Evolutionary conservation across 371 early-diverging fungal genomes (phyloP), one percentile per base, ranked within the genome.

Genomic region (Spraguea lophii): DNA sequence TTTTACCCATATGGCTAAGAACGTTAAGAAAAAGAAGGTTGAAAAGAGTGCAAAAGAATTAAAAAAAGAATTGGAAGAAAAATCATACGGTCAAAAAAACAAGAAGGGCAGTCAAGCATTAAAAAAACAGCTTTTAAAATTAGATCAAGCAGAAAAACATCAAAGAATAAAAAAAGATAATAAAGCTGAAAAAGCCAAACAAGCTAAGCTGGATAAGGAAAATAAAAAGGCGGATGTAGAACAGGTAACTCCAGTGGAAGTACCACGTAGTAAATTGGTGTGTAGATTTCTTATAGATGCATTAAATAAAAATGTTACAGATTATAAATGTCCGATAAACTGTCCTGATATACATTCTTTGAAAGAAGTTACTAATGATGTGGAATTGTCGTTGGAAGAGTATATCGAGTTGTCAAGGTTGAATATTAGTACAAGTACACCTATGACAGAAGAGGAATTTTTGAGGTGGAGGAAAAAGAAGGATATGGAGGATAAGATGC

Each of bases 261-360:
- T 60, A 6, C 69, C 69, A 0, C 56, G 53, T 27, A 56, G 59
- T 7, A 57, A 57, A 44, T 22, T 19, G 20, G 52, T 68, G 19
- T 68, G 69, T 43, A 58, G 56, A 50, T 62, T 59, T 26, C 54
- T 65, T 22, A 59, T 68, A 32, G 69, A 68, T 57, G 69, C 69
- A n/a, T 22, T 68, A 19, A 61, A 68, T 50, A 45, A 55, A 26
- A 56, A 57, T 7, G n/a, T n/a, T n/a, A n/a, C n/a, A n/a, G 62
- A 65, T 40, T 58, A 61, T 42, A 58, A 36, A 16, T 38, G 36
- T 12, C 48, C 41, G 6, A 65, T 65, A 65, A 46, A 42, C 22
- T 68, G 69, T 50, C 69, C 69, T 1, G 62, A 62, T 46, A 43
- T 62, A 16, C 62, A 62, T 37, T 56, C 37, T 22, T 24, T 62